These are phyloP conservation scores for Tetrapisispora phaffii DNA, from an alignment of 805 yeast species.

Conservation along the genomic window DNA sequence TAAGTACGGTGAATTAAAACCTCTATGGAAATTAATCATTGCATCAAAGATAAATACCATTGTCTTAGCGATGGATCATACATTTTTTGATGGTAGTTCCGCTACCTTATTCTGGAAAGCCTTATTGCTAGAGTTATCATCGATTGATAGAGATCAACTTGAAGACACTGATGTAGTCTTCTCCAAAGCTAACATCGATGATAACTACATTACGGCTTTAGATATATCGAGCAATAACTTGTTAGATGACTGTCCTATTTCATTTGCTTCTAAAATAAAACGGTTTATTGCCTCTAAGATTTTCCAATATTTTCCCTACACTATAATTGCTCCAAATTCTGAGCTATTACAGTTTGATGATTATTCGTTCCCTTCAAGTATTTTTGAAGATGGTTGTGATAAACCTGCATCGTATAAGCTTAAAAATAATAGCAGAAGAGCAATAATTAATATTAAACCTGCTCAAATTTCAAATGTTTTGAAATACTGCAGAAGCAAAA, in stretches of 20 bases:
- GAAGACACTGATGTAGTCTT: not conserved
- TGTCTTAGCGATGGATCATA: conserved; percentile 18
- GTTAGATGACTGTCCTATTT: conserved; percentile 17
- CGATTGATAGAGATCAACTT: not conserved
- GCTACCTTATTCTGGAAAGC: conserved; percentile 15
- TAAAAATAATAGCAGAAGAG: conserved; percentile 16
- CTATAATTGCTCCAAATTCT: conserved; percentile 4
- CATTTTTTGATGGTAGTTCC: conserved; percentile 23
- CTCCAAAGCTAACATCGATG: not conserved
- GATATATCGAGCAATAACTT: conserved; percentile 7
- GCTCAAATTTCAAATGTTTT: conserved; percentile 8
- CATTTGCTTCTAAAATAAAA: conserved; percentile 12
- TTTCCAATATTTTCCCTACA: conserved; percentile 9
- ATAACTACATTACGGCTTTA: not conserved
- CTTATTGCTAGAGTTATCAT: conserved; percentile 9
- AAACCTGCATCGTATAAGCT: conserved; percentile 3
- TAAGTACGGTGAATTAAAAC: conserved; percentile 9
- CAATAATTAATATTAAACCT: conserved; percentile 5
- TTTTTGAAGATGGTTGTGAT: conserved; percentile 1
- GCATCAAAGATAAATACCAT: conserved; percentile 11
- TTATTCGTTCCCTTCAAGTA: conserved; percentile 12
- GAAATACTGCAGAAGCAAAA: conserved; percentile 12
- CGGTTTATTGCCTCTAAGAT: conserved; percentile 7
- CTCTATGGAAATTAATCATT: conserved; percentile 23
- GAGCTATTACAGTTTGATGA: conserved; percentile 13